Evolutionary conservation across 2,329 filamentous ascomycete species (phyloP), one percentile per base, ranked within the genome.

Genomic region (Zopfia rhizophila): DNA sequence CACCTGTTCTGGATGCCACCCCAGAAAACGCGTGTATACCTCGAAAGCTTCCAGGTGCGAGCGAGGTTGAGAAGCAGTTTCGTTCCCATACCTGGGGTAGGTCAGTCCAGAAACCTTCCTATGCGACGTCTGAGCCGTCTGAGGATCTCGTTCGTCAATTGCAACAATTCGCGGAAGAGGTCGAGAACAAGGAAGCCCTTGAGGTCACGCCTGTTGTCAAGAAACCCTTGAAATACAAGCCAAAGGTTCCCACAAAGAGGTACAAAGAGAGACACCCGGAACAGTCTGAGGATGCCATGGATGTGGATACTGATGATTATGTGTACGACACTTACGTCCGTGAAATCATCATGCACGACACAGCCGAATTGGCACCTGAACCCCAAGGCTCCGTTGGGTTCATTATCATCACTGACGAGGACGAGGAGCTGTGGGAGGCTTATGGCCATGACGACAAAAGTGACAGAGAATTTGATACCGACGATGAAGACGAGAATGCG

Each of bases 401-500:
- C 51, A 68, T 82, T 5, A 69, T 82, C 28, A 77, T 82, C 45
- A 70, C 68, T 16, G 77, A 78, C 19, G 75, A 78, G 27, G 78
- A 82, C 48, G 70, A 83, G 53, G 74, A 80, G 29, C 75, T 80
- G 40, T 86, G 83, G 83, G 79, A 83, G 46, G 70, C 75, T 17
- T 82, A 82, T 60, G 74, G 78, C 44, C n/a, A n/a, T n/a, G 75
- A 80, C n/a, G 78, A 81, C 11, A 77, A 80, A 10, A 70, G 72
- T 12, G 80, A 79, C 32, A 76, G 70, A 22, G 76, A 78, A 32
- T 83, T 78, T 71, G 78, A 83, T 51, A 82, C 77, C 23, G 84
- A 86, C 47, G 83, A 85, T 51, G 82, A 83, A 18, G 83, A 86
- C 54, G 82, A 82, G 25, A 86, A 87, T 61, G 81, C 89, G 24